These are phyloP conservation scores for Rehmannia glutinosa DNA, from an alignment of 257 asterid species.

Conservation along the genomic window DNA sequence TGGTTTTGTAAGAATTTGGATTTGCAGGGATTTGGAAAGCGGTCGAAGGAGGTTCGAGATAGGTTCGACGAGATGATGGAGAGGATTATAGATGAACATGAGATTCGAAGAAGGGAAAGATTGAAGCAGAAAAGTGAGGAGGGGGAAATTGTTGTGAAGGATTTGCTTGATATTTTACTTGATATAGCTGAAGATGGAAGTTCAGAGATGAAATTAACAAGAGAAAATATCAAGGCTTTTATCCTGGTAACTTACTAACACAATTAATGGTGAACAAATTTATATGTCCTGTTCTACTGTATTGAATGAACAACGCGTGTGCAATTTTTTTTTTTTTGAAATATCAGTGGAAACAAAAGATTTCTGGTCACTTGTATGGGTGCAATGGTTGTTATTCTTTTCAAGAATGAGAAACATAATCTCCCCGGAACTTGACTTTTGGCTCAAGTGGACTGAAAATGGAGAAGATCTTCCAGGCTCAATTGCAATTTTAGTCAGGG, in stretches of 20 bases:
- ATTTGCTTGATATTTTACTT: constrained; percentile 60
- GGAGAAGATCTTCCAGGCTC: too few relatives aligned
- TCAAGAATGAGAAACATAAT: too few relatives aligned
- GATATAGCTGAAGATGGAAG: constrained; percentile 52
- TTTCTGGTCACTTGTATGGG: too few relatives aligned
- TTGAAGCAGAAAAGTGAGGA: too few relatives aligned
- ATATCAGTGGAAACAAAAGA: too few relatives aligned
- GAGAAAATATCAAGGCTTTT: constrained; percentile 69
- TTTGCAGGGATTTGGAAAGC: constrained; percentile 56
- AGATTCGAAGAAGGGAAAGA: constrained; percentile 28
- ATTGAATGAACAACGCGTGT: not conserved
- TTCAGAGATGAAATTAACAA: constrained; percentile 41
- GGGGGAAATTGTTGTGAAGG: constrained; percentile 37
- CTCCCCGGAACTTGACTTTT: too few relatives aligned
- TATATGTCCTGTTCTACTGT: too few relatives aligned
- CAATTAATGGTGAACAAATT: too few relatives aligned
- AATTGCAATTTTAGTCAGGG: too few relatives aligned
- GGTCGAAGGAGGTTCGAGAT: constrained; percentile 35
- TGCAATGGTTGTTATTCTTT: too few relatives aligned
- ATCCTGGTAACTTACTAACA: constrained; percentile 59
- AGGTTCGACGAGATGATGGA: constrained; percentile 68
- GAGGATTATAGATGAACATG: constrained; percentile 54
- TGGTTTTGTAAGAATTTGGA: constrained; percentile 74
- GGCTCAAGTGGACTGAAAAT: too few relatives aligned
- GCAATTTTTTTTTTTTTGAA: too few relatives aligned